Evolutionary conservation across 2,329 filamentous ascomycete species (phyloP).

Genomic region (Dactylellina drechsleri): DNA sequence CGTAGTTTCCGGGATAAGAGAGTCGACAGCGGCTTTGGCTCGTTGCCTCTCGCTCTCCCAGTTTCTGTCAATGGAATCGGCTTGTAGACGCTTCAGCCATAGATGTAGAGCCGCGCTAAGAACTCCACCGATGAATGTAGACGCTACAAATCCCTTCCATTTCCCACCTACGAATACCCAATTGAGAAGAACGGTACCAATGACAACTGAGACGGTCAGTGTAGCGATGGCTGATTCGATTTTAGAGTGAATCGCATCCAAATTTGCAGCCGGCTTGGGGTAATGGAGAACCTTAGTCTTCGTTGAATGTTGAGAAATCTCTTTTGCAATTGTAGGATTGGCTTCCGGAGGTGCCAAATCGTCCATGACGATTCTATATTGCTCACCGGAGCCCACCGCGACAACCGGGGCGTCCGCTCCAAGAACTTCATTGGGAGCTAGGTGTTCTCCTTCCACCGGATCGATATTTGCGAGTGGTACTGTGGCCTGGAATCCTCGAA

Average conservation of each 20-base stretch:
- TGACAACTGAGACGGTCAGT: constrained; percentile 39
- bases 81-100: constrained; percentile 48
- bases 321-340: constrained; percentile 50
- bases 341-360: constrained; percentile 52
- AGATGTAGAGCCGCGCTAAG: constrained; percentile 53
- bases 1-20: constrained; percentile 56
- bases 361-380: constrained; percentile 47
- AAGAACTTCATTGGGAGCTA: constrained; percentile 40
- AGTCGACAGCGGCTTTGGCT: constrained; percentile 44
- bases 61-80: constrained; percentile 48
- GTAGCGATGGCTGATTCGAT: constrained; percentile 45
- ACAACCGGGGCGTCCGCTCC: constrained; percentile 46
- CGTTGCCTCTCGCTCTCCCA: constrained; percentile 49
- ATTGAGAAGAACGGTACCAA: constrained; percentile 45
- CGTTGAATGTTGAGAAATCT: constrained; percentile 40
- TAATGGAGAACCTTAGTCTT: constrained; percentile 49
- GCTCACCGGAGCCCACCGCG: constrained; percentile 39
- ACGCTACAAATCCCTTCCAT: constrained; percentile 49
- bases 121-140: constrained; percentile 47
- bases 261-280: constrained; percentile 26
- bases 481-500: constrained; percentile 16
- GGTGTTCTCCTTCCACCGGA: constrained; percentile 31
- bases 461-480: constrained; percentile 49
- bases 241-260: constrained; percentile 32
- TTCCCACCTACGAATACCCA: constrained; percentile 49